phyloP scores from a whole-genome alignment of 2,329 filamentous ascomycete genomes.

The Stemphylium lycopersici region DNA sequence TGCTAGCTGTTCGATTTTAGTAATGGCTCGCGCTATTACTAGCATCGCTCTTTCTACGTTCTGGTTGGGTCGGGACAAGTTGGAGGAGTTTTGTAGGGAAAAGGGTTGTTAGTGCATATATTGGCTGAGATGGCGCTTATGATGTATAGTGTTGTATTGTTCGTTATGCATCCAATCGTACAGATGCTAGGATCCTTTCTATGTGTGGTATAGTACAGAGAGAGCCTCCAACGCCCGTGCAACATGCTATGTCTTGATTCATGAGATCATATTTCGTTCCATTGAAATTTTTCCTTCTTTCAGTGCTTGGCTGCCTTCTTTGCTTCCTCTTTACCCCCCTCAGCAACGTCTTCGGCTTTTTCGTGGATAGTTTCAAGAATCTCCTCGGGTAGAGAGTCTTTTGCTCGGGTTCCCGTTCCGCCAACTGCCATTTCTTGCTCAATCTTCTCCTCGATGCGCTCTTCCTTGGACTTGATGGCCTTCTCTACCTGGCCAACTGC shows the following conservation, averaged over 20 bases:
- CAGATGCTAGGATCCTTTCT: conserved; percentile 5
- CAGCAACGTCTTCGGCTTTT: conserved; percentile 31
- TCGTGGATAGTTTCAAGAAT: conserved; percentile 35
- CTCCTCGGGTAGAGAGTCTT: conserved; percentile 37
- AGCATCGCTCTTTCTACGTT: too few relatives aligned
- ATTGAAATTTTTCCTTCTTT: not conserved
- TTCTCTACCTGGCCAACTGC: conserved; percentile 59
- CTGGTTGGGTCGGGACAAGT: conserved; percentile 22
- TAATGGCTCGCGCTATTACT: too few relatives aligned
- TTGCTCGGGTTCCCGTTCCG: conserved; percentile 32
- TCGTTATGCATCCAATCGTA: conserved; percentile 8
- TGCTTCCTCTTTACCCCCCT: conserved; percentile 14
- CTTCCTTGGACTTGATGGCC: conserved; percentile 49
- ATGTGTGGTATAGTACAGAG: conserved; percentile 8
- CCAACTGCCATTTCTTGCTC: conserved; percentile 44
- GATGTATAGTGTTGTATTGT: not conserved
- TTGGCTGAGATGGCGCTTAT: not conserved
- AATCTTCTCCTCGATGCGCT: conserved; percentile 45
- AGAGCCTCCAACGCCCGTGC: conserved; percentile 12
- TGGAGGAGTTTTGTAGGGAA: conserved; percentile 12
- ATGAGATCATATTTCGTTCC: conserved; percentile 11
- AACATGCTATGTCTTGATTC: conserved; percentile 2
- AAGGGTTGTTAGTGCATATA: not conserved
- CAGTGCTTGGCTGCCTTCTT: conserved; percentile 13
- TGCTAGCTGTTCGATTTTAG: too few relatives aligned